Evolutionary conservation across 768 basidiomycete species (phyloP).

Genomic region (Mycena sanguinolenta): DNA sequence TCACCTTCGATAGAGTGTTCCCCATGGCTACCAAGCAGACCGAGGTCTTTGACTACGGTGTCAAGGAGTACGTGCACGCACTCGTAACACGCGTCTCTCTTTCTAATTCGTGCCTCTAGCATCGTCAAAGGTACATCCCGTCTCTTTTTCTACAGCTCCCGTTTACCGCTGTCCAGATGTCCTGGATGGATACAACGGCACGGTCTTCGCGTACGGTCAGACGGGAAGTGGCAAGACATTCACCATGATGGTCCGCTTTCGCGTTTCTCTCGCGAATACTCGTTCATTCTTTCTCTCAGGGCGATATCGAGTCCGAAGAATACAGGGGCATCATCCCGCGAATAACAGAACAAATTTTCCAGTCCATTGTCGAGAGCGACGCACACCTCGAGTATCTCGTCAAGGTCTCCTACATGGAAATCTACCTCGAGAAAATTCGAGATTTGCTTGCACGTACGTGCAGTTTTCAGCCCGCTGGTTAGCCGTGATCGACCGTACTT

Average conservation of each 20-base stretch:
- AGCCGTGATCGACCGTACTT: slow-evolving; percentile 22
- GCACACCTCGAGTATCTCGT: slow-evolving; percentile 97
- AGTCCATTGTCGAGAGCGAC: slow-evolving; percentile 96
- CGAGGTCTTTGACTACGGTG: slow-evolving; percentile 98
- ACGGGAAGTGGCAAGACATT: slow-evolving; percentile 93
- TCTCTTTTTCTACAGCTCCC: slow-evolving; percentile 19
- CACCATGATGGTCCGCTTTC: slow-evolving; percentile 91
- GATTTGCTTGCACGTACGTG: slow-evolving; percentile 94
- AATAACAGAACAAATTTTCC: slow-evolving; percentile 99
- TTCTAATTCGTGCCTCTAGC: slow-evolving; percentile 54
- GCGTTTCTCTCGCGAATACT: slow-evolving; percentile 30
- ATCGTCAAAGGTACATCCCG: slow-evolving; percentile 84
- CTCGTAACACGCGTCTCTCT: slow-evolving; percentile 25
- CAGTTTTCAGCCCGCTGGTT: slow-evolving; percentile 11
- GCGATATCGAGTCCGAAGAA: slow-evolving; percentile 95
- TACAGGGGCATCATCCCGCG: slow-evolving; percentile 97
- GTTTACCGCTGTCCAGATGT: slow-evolving; percentile 75
- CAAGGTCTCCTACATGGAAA: slow-evolving; percentile 99
- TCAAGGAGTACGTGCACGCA: slow-evolving; percentile 83
- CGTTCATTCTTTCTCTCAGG: slow-evolving; percentile 61
- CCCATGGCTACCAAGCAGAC: slow-evolving; percentile 91
- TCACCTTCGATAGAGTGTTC: slow-evolving; percentile 97
- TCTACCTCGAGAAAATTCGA: slow-evolving; percentile 95
- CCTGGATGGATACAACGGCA: slow-evolving; percentile 98
- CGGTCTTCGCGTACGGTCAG: slow-evolving; percentile 90